These are phyloP conservation scores for Candida peoriensis DNA, from an alignment of 805 yeast species.

Conservation along the genomic window DNA sequence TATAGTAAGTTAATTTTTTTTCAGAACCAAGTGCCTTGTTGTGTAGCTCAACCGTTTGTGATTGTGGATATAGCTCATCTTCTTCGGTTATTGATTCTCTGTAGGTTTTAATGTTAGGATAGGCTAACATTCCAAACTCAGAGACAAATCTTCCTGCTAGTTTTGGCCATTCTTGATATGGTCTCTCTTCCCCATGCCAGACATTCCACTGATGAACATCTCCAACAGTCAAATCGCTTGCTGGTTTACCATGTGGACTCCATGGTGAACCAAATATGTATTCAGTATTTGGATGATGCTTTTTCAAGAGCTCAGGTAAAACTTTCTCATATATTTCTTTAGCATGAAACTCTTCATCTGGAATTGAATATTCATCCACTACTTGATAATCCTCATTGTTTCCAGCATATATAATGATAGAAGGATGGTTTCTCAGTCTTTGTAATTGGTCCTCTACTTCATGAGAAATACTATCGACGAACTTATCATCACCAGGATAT, in stretches of 20 bases:
- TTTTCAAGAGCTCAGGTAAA: constrained; percentile 38
- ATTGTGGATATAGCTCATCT: constrained; percentile 39
- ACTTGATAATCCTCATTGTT: constrained; percentile 19
- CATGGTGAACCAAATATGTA: constrained; percentile 44
- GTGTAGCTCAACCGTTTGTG: constrained; percentile 39
- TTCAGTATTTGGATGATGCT: constrained; percentile 43
- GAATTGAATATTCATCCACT: constrained; percentile 9
- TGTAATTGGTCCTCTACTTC: constrained; percentile 37
- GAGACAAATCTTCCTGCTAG: constrained; percentile 45
- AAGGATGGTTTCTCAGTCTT: constrained; percentile 37
- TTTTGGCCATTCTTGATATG: constrained; percentile 43
- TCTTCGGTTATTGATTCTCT: constrained; percentile 32
- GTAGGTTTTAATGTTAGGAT: constrained; percentile 35
- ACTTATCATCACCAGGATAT: constrained; percentile 39
- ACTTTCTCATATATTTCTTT: constrained; percentile 12
- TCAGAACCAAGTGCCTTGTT: constrained; percentile 46
- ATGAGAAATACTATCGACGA: constrained; percentile 28
- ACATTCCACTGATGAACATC: constrained; percentile 55
- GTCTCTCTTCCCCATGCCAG: constrained; percentile 49
- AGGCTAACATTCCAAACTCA: constrained; percentile 51
- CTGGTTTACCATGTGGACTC: constrained; percentile 30
- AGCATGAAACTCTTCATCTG: constrained; percentile 14
- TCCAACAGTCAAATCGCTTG: constrained; percentile 37
- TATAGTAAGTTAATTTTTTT: constrained; percentile 40
- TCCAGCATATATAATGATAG: constrained; percentile 25